Evolutionary conservation across 2,329 filamentous ascomycete genomes (phyloP), one percentile per base, ranked within the genome.

Genomic region (Chaetothyriales sp.): DNA sequence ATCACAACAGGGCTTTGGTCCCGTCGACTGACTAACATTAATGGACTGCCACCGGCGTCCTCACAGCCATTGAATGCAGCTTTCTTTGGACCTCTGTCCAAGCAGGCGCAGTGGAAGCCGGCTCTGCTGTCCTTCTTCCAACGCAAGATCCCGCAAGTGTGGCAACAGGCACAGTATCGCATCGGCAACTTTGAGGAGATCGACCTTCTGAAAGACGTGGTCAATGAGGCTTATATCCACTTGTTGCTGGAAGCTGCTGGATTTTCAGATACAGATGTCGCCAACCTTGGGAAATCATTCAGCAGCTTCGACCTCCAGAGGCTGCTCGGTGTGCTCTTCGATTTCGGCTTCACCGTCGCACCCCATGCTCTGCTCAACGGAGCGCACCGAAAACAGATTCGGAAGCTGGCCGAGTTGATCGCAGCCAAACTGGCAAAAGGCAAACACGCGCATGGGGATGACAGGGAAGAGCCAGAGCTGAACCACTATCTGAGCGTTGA

Each of bases 151-250:
- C 55, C 68, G 32, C 64, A 69, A 48, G 65, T 74, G 6, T 59
- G 74, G 44, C 62, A 67, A 50, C 59, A 65, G 49, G 66, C 73
- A 46, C 69, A 68, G 12, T 74, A 73, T 61, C 66, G 68, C 50
- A 60, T 76, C 26, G 70, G 65, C 3, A 68, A 67, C 4, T 61
- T 65, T 32, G 66, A 67, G 36, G 68, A 74, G 53, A 68, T 73
- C 46, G 72, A 74, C 57, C 68, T 74, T 46, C 66, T 73, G 50
- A 68, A 69, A 10, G 71, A 74, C 53, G 58, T 79, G 39, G 72
- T 73, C 55, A 77, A 77, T 52, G 64, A 75, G 8, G 66, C 66
- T 2, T 74, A 77, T 57, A 70, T 75, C 3, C 73, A 76, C 60
- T 78, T 79, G 60, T 71, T 69, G 32, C 10, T 39, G 10, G 32